Evolutionary conservation across 805 yeast genomes (phyloP).

Genomic region (Yarrowia yakushimensis): DNA sequence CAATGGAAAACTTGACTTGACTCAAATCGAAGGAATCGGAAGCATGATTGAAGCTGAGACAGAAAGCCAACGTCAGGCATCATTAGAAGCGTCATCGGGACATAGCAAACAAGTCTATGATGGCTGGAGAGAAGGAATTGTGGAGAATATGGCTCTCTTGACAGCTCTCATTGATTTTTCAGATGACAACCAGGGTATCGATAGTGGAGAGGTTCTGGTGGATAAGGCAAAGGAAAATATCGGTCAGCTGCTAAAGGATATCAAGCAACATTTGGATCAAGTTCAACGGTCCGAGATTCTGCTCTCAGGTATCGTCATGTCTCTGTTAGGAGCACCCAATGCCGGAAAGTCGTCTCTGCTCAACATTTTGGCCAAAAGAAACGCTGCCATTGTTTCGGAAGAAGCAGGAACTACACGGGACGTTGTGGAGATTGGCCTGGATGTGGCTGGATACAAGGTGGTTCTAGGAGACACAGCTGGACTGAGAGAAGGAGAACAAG

Average conservation of each 20-base stretch:
- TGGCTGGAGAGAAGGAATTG: constrained; percentile 63
- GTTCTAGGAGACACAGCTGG: constrained; percentile 94
- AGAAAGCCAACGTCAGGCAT: constrained; percentile 76
- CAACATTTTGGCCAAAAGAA: constrained; percentile 70
- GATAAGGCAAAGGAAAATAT: constrained; percentile 48
- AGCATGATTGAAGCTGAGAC: constrained; percentile 93
- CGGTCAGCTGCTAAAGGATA: constrained; percentile 43
- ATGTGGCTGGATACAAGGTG: constrained; percentile 79
- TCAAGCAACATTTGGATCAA: constrained; percentile 40
- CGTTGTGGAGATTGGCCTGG: constrained; percentile 72
- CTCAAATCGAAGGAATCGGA: constrained; percentile 86
- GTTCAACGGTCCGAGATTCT: constrained; percentile 47
- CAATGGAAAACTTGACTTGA: constrained; percentile 78
- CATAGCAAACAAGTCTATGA: constrained; percentile 51
- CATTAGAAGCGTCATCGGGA: constrained; percentile 71
- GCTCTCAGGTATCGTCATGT: constrained; percentile 66
- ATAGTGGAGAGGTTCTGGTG: constrained; percentile 51
- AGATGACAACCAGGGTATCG: constrained; percentile 83
- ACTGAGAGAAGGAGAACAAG: constrained; percentile 43
- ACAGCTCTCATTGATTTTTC: constrained; percentile 93
- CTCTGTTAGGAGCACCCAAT: constrained; percentile 86
- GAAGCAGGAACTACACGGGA: constrained; percentile 95
- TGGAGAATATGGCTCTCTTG: constrained; percentile 65
- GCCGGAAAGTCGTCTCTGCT: constrained; percentile 92
- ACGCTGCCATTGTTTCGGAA: constrained; percentile 85